phyloP scores from a whole-genome alignment of 257 asterid species.

The Verbena officinalis region DNA sequence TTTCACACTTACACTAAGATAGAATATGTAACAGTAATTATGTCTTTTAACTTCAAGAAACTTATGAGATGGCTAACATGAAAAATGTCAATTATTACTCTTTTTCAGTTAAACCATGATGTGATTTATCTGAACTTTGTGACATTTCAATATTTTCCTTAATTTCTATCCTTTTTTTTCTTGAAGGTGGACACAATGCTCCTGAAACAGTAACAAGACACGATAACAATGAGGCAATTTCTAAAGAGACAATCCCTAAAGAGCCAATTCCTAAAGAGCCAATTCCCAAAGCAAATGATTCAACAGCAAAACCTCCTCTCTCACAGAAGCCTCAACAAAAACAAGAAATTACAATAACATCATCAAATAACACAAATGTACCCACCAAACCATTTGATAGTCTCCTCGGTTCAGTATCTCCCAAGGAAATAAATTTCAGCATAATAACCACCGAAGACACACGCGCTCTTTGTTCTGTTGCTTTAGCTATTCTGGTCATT shows the following conservation, averaged over 20 bases:
- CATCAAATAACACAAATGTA: constrained; percentile 23
- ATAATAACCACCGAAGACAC: constrained; percentile 62
- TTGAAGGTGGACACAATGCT: constrained; percentile 37
- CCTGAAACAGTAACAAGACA: constrained; percentile 6
- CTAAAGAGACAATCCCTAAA: background rate
- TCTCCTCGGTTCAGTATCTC: constrained; percentile 40
- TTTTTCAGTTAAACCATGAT: background rate
- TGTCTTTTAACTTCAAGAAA: no score
- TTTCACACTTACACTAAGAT: no score
- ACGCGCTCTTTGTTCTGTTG: constrained; percentile 57
- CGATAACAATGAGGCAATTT: constrained; percentile 13
- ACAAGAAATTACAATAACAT: constrained; percentile 10
- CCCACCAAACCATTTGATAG: constrained; percentile 19
- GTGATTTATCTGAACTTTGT: background rate
- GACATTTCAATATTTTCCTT: background rate
- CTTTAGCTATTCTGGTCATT: constrained; percentile 61
- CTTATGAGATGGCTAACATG: no score
- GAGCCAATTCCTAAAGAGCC: constrained; percentile 16
- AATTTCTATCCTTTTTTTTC: background rate
- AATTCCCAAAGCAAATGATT: constrained; percentile 5
- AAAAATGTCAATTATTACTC: background rate
- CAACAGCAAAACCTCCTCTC: constrained; percentile 11
- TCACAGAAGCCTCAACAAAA: constrained; percentile 15
- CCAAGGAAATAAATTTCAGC: constrained; percentile 57
- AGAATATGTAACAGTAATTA: background rate